Base-by-base conservation (phyloP, 2,329 filamentous ascomycete genomes). In the Albophoma yamanashiensis region DNA sequence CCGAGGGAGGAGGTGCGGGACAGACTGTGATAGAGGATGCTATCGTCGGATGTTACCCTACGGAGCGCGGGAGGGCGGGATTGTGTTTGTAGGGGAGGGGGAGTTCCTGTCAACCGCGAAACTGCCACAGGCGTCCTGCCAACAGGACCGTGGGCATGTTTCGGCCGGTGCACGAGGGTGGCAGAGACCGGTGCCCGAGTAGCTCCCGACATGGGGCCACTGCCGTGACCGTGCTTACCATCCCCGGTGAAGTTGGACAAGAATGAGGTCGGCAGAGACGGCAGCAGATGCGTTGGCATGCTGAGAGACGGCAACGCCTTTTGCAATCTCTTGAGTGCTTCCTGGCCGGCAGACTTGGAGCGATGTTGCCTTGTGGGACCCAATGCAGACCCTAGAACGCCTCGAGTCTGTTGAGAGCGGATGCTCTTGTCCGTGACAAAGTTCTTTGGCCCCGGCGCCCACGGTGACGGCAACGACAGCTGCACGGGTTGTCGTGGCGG, bases 1-100 rank as follows among this genome's bases (percentile, higher is more conserved):
- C 92, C 92, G 0, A 95, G 80, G 0, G 91, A 95, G 0, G 92
- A 94, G 0, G 89, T 86, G 34, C 86, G 81, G 0, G 92, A 96
- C 3, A 92, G 77, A 5, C 84, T 86, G 65, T 90, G 85, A 66
- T 89, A 88, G 20, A 94, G 79, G 62, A 95, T 74, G 6, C 90
- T 94, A 61, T 92, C 88, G 70, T 96, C 89, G 25, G 74, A 76
- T 9, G 73, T 75, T 14, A 71, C 72, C 60, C 67, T 70, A 40
- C 67, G 72, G 42, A 71, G 67, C 53, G 66, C 60, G n/a, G 59
- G 66, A 43, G 68, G 70, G 12, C 70, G 67, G 11, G 60, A 12
- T 22, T 36, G 34, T 14, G 42, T 42, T 17, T 27, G 53, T 6
- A n/a, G 14, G 8, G 55, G 56, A 12, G 56, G n/a, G 6, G 11